These are phyloP conservation scores for Boletellus emodensis DNA, from an alignment of 768 basidiomycete species.

Conservation along the genomic window DNA sequence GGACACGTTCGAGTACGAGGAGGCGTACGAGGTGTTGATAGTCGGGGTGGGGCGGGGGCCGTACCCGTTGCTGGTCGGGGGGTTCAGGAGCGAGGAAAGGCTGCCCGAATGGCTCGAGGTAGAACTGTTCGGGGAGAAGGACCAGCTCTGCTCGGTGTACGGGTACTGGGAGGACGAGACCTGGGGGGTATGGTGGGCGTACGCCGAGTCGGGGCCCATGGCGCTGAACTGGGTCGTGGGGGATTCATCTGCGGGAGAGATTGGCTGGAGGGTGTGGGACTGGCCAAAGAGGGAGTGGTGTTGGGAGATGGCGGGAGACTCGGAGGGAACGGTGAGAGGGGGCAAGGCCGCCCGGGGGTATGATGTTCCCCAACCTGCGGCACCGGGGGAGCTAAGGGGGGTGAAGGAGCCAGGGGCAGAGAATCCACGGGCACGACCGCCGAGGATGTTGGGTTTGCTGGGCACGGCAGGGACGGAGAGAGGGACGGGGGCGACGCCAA, in stretches of 20 bases:
- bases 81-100: constrained; percentile 76
- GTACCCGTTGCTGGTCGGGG: constrained; percentile 42
- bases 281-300: constrained; percentile 55
- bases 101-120: constrained; percentile 67
- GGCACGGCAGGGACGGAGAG: constrained; percentile 52
- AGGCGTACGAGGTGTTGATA: constrained; percentile 65
- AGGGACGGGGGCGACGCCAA: constrained; percentile 64
- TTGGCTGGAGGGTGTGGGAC: constrained; percentile 56
- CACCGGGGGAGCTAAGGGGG: constrained; percentile 57
- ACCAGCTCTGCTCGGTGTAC: constrained; percentile 61
- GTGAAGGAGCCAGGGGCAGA: constrained; percentile 80
- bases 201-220: constrained; percentile 32
- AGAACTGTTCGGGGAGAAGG: constrained; percentile 43
- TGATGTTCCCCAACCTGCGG: constrained; percentile 55
- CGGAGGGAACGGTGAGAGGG: constrained; percentile 79
- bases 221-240: constrained; percentile 47
- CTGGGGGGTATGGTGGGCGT: constrained; percentile 29
- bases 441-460: constrained; percentile 35
- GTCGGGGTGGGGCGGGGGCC: constrained; percentile 58
- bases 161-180: constrained; percentile 56
- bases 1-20: constrained; percentile 66
- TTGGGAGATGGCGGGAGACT: constrained; percentile 59
- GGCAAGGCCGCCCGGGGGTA: constrained; percentile 67
- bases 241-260: constrained; percentile 68
- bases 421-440: constrained; percentile 66